These are phyloP conservation scores for Rhizomucor pusillus DNA, from an alignment of 371 early-diverging fungal genomes.

Conservation along the genomic window DNA sequence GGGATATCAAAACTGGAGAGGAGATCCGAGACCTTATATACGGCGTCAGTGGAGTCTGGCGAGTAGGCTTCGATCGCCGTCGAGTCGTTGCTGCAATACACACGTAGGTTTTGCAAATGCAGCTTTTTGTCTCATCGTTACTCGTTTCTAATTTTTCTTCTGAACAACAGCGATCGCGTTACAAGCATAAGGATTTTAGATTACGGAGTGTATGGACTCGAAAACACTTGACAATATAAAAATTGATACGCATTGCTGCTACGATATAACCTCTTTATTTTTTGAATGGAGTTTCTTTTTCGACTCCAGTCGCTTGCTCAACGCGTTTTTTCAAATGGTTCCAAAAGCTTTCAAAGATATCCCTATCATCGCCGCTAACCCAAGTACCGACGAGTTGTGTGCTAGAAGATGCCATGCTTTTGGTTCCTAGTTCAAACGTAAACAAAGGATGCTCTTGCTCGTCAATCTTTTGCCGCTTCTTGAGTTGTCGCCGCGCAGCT, in stretches of 20 bases:
- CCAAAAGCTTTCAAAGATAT: constrained; percentile 48
- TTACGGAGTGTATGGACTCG: constrained; percentile 8
- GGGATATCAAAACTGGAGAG: constrained; percentile 85
- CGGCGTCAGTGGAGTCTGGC: constrained; percentile 86
- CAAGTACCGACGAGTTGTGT: constrained; percentile 27
- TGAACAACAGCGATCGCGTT: neutral
- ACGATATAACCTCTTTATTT: neutral
- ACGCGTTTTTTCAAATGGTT: constrained; percentile 50
- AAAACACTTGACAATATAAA: neutral
- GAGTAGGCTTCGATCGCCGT: constrained; percentile 82
- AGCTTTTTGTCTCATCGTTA: too few species aligned
- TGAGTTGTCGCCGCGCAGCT: constrained; percentile 36
- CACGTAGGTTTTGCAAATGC: constrained; percentile 28
- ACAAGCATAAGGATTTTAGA: constrained; percentile 1
- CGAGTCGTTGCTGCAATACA: constrained; percentile 87
- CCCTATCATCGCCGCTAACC: constrained; percentile 35
- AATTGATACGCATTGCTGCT: neutral
- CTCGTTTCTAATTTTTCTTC: neutral
- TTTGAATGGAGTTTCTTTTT: constrained; percentile 19
- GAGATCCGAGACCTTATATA: constrained; percentile 74
- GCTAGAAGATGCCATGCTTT: neutral
- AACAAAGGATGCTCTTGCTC: constrained; percentile 19
- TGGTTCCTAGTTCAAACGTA: constrained; percentile 17
- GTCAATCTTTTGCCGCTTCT: constrained; percentile 19
- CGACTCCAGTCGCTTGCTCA: constrained; percentile 52